These are phyloP conservation scores for Nemania abortiva DNA, from an alignment of 2,329 filamentous ascomycete species.

Conservation along the genomic window DNA sequence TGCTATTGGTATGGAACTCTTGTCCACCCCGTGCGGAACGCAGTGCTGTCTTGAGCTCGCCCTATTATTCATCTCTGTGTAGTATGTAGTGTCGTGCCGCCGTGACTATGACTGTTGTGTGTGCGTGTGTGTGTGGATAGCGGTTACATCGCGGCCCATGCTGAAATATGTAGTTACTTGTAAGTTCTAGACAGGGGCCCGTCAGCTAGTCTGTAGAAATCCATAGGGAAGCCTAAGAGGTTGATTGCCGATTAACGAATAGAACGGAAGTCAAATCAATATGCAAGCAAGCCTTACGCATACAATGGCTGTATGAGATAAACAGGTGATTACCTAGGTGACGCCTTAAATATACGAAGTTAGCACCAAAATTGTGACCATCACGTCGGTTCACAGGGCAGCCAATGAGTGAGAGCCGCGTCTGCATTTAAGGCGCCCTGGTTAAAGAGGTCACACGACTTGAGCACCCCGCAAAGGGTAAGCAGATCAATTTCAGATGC, in stretches of 20 bases:
- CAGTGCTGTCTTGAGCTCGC: neutral
- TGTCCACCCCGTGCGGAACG: neutral
- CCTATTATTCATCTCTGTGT: neutral
- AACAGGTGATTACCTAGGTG: neutral
- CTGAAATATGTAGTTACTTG: neutral
- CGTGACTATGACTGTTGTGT: neutral
- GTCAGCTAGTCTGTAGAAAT: neutral
- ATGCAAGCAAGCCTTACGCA: neutral
- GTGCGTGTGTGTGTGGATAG: conserved; percentile 1
- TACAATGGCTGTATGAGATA: neutral
- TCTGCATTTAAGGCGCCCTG: conserved; percentile 38
- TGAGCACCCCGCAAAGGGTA: conserved; percentile 42
- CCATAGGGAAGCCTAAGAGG: neutral
- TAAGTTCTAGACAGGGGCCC: neutral
- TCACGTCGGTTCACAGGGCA: conserved; percentile 15
- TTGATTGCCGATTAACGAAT: neutral
- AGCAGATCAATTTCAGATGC: conserved; percentile 43
- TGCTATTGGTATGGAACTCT: neutral
- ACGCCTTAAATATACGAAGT: neutral
- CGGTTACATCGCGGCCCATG: neutral
- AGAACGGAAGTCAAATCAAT: neutral
- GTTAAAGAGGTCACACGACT: conserved; percentile 48
- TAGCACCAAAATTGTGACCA: neutral
- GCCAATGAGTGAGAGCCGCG: conserved; percentile 42
- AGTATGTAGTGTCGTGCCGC: neutral